Base-by-base conservation (phyloP, 495 filamentous ascomycete genomes). In the Aspergillus biplanus region DNA sequence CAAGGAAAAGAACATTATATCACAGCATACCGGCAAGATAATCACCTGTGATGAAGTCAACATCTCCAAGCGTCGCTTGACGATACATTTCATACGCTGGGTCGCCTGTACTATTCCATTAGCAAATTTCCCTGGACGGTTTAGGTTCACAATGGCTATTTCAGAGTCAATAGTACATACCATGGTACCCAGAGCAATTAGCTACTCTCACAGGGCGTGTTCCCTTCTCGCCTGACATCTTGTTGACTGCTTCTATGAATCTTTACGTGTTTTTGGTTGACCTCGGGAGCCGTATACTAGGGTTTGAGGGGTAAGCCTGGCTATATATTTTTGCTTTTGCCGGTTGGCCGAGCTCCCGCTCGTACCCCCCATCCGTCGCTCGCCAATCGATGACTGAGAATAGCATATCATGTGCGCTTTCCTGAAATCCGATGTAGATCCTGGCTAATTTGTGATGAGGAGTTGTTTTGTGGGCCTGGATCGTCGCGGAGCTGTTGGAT, bases 21-120 rank as follows among this genome's bases (percentile, higher is more conserved):
- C 8, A 27, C 6, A 21, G 55, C 61, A 58, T 72, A 73, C 75
- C 82, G 13, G 81, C 80, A 16, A 86, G 77, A 61, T 83, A 86
- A 64, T 86, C 84, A 0, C 84, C 84, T 4, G 80, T 83, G 32
- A 86, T 83, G 39, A 85, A 78, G 56, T 85, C 83, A 21, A 86
- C 75, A 63, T 76, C 77, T 18, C 79, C 78, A 18, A 75, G 58
- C 16, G 73, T 78, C 1, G 76, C 81, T 68, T 81, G 81, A 16
- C 70, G 74, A 52, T 69, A 69, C 80, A 80, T 80, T 37, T 78
- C 75, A 56, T 73, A 71, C 21, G 75, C 77, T 5, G 78, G 79
- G 58, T 80, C 78, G 15, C 73, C 78, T 79, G 58, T 49, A 37
- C 8, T 2, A 15, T 15, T 44, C 39, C 0, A 44, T 44, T 12